These are phyloP conservation scores for Diversispora eburnea DNA, from an alignment of 192 early-diverging fungal species.

Conservation along the genomic window DNA sequence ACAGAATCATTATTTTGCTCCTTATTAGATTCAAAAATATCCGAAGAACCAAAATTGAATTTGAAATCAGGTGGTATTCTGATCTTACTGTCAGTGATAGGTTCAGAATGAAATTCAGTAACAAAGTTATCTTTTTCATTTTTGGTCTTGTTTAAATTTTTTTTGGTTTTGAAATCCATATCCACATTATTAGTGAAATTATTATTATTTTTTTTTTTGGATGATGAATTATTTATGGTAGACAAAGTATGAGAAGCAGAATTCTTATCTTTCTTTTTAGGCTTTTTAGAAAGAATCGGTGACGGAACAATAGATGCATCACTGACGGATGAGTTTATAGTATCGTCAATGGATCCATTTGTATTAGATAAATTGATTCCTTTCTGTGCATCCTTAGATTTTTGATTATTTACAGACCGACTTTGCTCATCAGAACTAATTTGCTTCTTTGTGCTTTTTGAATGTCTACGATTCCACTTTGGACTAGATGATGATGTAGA, in stretches of 20 bases:
- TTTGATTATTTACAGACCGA: background rate
- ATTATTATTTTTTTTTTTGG: background rate
- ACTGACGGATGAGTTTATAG: slow-evolving; percentile 6
- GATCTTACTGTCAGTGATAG: background rate
- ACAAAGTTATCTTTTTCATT: background rate
- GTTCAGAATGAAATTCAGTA: background rate
- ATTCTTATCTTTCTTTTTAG: slow-evolving; percentile 27
- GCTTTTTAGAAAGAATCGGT: slow-evolving; percentile 26
- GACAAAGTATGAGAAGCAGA: background rate
- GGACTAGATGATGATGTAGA: background rate
- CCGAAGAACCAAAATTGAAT: slow-evolving; percentile 19
- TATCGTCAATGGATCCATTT: background rate
- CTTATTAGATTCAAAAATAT: background rate
- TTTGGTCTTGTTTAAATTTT: background rate
- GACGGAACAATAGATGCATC: background rate
- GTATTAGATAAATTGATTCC: background rate
- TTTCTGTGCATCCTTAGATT: slow-evolving; percentile 12
- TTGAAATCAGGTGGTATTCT: slow-evolving; percentile 16
- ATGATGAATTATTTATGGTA: background rate
- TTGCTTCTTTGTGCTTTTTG: slow-evolving; percentile 3
- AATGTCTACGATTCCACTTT: slow-evolving; percentile 2
- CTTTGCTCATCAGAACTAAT: background rate
- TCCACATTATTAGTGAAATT: background rate
- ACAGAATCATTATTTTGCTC: background rate
- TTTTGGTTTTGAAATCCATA: background rate